phyloP scores from a whole-genome alignment of 2,329 filamentous ascomycete species.

The Alternaria dauci region DNA sequence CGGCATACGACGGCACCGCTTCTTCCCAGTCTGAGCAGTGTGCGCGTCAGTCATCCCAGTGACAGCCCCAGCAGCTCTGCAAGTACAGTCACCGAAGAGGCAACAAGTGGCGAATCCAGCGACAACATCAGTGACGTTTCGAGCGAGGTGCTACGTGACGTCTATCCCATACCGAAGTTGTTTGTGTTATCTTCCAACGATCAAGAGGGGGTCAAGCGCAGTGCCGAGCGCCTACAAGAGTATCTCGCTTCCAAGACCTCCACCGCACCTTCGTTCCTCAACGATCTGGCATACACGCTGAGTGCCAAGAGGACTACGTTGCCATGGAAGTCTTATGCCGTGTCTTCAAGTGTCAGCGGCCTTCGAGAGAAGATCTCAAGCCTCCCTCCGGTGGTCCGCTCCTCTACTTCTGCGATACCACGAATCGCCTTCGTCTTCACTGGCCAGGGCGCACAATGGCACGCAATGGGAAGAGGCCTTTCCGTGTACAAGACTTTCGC shows the following conservation, averaged over 20 bases:
- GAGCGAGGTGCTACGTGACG: slow-evolving; percentile 11
- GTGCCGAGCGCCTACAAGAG: slow-evolving; percentile 9
- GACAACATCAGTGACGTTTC: slow-evolving; percentile 10
- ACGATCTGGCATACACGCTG: slow-evolving; percentile 10
- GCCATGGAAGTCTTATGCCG: slow-evolving; percentile 13
- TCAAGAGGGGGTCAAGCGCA: slow-evolving; percentile 14
- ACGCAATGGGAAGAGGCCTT: slow-evolving; percentile 36
- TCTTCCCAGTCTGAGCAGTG: slow-evolving; percentile 17
- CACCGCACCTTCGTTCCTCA: slow-evolving; percentile 1
- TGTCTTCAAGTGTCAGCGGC: not conserved
- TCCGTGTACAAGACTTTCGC: not conserved
- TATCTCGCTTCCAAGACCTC: slow-evolving; percentile 8
- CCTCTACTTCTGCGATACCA: slow-evolving; percentile 8
- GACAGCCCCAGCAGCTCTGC: slow-evolving; percentile 6
- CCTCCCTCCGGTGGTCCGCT: slow-evolving; percentile 11
- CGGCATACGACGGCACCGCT: slow-evolving; percentile 26
- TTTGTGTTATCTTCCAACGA: slow-evolving; percentile 12
- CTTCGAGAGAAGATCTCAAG: slow-evolving; percentile 6
- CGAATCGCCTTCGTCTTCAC: slow-evolving; percentile 41
- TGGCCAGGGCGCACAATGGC: slow-evolving; percentile 48
- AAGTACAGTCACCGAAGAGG: slow-evolving; percentile 6
- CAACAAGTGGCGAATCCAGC: slow-evolving; percentile 4
- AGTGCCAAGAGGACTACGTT: slow-evolving; percentile 7
- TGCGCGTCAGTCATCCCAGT: not conserved
- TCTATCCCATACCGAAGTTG: slow-evolving; percentile 2